Evolutionary conservation across 768 basidiomycete genomes (phyloP).

Genomic region (Lentinus brumalis): DNA sequence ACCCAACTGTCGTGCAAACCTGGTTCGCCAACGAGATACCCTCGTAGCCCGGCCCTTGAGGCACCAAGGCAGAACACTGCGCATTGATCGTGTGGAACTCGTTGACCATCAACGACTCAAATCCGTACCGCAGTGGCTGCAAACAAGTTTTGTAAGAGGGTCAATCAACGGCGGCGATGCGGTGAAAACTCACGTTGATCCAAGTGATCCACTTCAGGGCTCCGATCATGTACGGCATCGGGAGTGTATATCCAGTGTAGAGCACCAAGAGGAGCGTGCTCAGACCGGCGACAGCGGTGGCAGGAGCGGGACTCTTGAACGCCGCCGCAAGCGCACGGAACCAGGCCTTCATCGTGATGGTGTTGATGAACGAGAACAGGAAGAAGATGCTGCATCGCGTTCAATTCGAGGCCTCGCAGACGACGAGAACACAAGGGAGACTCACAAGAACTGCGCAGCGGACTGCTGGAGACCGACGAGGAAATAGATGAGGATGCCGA

Average conservation of each 20-base stretch:
- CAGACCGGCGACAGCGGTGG: conserved; percentile 60
- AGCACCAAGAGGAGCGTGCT: conserved; percentile 54
- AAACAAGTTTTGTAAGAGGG: no score
- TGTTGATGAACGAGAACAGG: conserved; percentile 57
- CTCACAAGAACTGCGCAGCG: conserved; percentile 68
- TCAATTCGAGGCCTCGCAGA: conserved; percentile 1
- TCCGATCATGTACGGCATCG: conserved; percentile 64
- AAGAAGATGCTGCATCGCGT: conserved; percentile 51
- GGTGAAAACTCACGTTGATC: conserved; percentile 48
- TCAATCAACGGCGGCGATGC: no score
- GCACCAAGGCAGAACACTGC: conserved; percentile 57
- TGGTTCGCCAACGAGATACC: conserved; percentile 61
- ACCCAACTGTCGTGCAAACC: conserved; percentile 74
- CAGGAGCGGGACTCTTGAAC: conserved; percentile 59
- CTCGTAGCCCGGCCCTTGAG: conserved; percentile 64
- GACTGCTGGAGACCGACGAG: conserved; percentile 56
- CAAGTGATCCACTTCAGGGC: conserved; percentile 69
- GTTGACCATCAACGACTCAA: conserved; percentile 76
- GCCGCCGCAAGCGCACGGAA: conserved; percentile 70
- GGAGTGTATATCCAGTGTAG: conserved; percentile 64
- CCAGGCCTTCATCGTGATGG: conserved; percentile 71
- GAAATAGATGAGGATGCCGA: conserved; percentile 60
- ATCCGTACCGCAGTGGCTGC: conserved; percentile 70
- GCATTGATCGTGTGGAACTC: conserved; percentile 78
- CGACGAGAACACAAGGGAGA: conserved; percentile 7